Conservation (phyloP, 2,329 filamentous ascomycete genomes). For the Penicillium aurantiogriseum region DNA sequence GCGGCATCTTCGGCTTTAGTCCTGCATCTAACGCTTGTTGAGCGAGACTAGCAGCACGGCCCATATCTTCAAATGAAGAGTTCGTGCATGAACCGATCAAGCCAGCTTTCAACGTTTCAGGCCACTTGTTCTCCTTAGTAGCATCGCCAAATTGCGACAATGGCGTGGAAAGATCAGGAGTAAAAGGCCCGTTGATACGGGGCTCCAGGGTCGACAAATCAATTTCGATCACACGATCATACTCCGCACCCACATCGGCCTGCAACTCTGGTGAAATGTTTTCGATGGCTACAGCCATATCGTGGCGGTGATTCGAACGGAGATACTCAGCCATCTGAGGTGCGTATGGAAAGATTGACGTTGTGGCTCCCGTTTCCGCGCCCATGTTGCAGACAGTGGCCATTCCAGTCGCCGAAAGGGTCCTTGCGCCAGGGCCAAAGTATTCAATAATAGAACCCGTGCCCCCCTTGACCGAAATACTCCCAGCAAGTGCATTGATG, state of each 20-base stretch:
- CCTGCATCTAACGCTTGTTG: constrained; percentile 86
- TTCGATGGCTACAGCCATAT: constrained; percentile 85
- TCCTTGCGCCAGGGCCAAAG: constrained; percentile 66
- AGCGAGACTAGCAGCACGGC: constrained; percentile 82
- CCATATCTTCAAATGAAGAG: constrained; percentile 83
- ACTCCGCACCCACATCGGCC: constrained; percentile 84
- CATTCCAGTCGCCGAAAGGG: constrained; percentile 78
- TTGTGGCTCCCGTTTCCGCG: constrained; percentile 68
- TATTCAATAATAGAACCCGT: constrained; percentile 71
- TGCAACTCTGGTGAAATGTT: constrained; percentile 78
- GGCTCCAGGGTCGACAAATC: constrained; percentile 91
- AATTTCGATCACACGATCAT: constrained; percentile 92
- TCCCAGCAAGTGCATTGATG: constrained; percentile 70
- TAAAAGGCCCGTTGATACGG: constrained; percentile 97
- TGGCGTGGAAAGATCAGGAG: constrained; percentile 91
- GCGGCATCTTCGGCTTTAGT: constrained; percentile 84
- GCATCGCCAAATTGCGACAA: constrained; percentile 95
- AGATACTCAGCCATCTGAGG: constrained; percentile 97
- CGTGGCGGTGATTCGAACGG: constrained; percentile 77
- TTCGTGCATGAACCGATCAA: constrained; percentile 98
- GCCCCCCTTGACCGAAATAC: constrained; percentile 93
- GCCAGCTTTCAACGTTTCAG: constrained; percentile 89
- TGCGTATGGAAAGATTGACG: constrained; percentile 94
- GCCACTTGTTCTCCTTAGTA: constrained; percentile 91
- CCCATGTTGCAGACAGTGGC: constrained; percentile 72